phyloP scores from a whole-genome alignment of 1,139 yeast species.

The Hyphopichia pseudoburtonii region DNA sequence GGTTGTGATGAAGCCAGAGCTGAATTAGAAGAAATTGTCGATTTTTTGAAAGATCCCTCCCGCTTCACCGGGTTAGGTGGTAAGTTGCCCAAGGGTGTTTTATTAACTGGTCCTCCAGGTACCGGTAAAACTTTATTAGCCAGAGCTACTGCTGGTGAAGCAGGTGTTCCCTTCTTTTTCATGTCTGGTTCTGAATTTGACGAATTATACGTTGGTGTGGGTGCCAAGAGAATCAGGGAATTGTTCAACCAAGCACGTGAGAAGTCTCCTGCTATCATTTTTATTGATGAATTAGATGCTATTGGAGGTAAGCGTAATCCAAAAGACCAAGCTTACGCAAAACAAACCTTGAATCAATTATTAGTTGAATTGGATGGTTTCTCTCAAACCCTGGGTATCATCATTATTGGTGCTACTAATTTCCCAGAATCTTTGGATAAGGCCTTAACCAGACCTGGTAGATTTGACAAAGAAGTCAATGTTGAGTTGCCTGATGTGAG shows the following conservation, averaged over 20 bases:
- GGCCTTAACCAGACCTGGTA: slow-evolving; percentile 97
- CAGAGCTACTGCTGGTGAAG: slow-evolving; percentile 99
- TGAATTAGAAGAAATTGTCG: slow-evolving; percentile 95
- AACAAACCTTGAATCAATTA: slow-evolving; percentile 93
- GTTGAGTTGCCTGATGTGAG: slow-evolving; percentile 98
- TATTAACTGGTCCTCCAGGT: slow-evolving; percentile 98
- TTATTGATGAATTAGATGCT: slow-evolving; percentile 96
- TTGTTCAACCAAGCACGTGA: slow-evolving; percentile 90
- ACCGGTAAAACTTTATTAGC: slow-evolving; percentile 98
- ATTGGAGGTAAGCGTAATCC: slow-evolving; percentile 98
- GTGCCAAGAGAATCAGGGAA: slow-evolving; percentile 96
- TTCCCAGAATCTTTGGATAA: slow-evolving; percentile 96
- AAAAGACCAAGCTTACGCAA: slow-evolving; percentile 95
- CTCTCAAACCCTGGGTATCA: slow-evolving; percentile 88
- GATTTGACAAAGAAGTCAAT: slow-evolving; percentile 93
- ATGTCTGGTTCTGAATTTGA: slow-evolving; percentile 99
- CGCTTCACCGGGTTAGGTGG: slow-evolving; percentile 97
- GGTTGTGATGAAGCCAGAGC: slow-evolving; percentile 99
- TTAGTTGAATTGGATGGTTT: slow-evolving; percentile 96
- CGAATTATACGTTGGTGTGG: slow-evolving; percentile 97
- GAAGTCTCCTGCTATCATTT: slow-evolving; percentile 94
- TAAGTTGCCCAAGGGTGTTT: slow-evolving; percentile 93
- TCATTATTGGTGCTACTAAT: slow-evolving; percentile 96
- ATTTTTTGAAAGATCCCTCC: slow-evolving; percentile 92
- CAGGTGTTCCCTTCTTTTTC: slow-evolving; percentile 97